A percentile compares a stretch with the other conserved stretches of the same genome.
phyloP scores from a whole-genome alignment of 345 rosid species.

The Gossypium sturtianum region DNA sequence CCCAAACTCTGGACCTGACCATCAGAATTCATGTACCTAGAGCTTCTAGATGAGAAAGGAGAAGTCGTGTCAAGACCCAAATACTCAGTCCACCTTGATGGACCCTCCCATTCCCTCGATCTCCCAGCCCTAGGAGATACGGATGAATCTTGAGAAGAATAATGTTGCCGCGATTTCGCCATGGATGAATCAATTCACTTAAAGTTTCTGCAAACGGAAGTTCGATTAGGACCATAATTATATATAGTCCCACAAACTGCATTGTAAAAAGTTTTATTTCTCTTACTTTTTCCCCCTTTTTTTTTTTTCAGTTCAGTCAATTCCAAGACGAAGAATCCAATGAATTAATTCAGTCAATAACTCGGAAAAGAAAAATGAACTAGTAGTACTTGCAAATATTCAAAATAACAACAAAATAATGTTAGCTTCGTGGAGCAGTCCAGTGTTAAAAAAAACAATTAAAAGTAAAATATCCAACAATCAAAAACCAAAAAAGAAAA shows the following conservation, averaged over 20 bases:
- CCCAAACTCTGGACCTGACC: constrained; percentile 58
- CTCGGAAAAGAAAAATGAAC: neutral
- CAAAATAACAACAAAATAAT: neutral
- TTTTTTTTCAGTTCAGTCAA: neutral
- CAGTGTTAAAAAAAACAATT: neutral
- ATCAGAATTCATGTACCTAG: constrained; percentile 54
- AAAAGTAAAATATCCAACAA: neutral
- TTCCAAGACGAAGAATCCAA: neutral
- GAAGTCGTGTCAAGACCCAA: constrained; percentile 69
- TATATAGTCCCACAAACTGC: neutral
- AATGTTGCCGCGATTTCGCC: constrained; percentile 66
- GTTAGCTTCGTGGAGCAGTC: neutral
- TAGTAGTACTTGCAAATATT: neutral
- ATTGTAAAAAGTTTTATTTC: neutral
- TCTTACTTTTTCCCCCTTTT: neutral
- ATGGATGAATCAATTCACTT: constrained; percentile 28
- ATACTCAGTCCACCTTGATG: constrained; percentile 91
- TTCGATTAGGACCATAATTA: neutral
- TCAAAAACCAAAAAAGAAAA: neutral
- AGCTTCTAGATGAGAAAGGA: constrained; percentile 43
- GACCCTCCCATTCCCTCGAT: constrained; percentile 91
- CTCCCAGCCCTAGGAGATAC: constrained; percentile 54
- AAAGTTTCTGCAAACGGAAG: constrained; percentile 13
- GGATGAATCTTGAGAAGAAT: constrained; percentile 45
- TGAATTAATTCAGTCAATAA: neutral